Conservation (phyloP, 805 yeast genomes). For the Ogataea angusta region DNA sequence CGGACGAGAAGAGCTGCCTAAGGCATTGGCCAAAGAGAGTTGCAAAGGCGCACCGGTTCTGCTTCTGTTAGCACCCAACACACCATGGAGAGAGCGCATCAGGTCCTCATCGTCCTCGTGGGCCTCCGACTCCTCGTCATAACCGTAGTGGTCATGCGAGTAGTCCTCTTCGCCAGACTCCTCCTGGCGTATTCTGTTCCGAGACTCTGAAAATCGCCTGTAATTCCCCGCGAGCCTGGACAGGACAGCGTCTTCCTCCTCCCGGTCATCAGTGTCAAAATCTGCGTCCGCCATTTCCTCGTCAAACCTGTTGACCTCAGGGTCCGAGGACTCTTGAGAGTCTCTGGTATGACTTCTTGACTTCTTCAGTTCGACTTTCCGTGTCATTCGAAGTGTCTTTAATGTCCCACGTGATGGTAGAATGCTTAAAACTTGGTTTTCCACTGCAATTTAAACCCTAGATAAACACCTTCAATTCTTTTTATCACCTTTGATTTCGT, state of each 20-base stretch:
- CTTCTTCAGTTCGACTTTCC: constrained; percentile 7
- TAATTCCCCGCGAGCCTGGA: constrained; percentile 40
- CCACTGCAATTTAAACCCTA: not conserved
- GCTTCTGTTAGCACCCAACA: constrained; percentile 8
- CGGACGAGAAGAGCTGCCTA: constrained; percentile 9
- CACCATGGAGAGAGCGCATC: constrained; percentile 18
- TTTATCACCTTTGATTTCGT: constrained; percentile 12
- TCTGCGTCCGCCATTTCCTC: constrained; percentile 27
- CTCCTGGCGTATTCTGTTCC: constrained; percentile 11
- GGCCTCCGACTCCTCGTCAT: constrained; percentile 9
- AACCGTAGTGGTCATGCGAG: constrained; percentile 14
- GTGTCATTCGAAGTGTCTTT: constrained; percentile 2
- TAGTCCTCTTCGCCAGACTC: constrained; percentile 11
- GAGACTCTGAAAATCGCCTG: constrained; percentile 32
- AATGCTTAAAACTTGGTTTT: not conserved
- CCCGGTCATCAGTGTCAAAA: constrained; percentile 27
- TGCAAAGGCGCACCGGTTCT: constrained; percentile 6
- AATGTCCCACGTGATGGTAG: not conserved
- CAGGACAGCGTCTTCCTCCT: constrained; percentile 28
- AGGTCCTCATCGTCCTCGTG: constrained; percentile 19
- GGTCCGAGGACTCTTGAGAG: constrained; percentile 7
- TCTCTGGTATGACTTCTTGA: constrained; percentile 3
- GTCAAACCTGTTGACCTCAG: constrained; percentile 23
- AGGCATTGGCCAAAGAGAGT: constrained; percentile 9
- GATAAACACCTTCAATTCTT: constrained; percentile 8